Percentiles rank a stretch among this genome's conserved stretches.
These are phyloP conservation scores for Hygrophoropsis aurantiaca DNA, from an alignment of 768 basidiomycete species.

Conservation along the genomic window DNA sequence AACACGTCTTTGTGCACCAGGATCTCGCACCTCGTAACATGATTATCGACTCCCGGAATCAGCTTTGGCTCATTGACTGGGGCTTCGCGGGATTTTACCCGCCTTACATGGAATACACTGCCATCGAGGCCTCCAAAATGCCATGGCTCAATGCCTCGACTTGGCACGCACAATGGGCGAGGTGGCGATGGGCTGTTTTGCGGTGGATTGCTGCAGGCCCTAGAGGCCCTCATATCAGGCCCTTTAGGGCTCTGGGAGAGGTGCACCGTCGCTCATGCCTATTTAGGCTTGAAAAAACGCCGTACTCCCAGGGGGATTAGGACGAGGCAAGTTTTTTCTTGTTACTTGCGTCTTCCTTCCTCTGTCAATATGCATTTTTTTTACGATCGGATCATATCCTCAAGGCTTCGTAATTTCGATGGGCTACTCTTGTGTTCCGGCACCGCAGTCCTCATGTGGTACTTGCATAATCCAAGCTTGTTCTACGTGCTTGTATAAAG, in stretches of 20 bases:
- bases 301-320: neutral
- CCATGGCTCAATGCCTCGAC: neutral
- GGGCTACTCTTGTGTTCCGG: too few relatives aligned
- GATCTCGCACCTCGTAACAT: constrained; percentile 16
- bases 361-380: too few relatives aligned
- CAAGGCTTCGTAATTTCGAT: too few relatives aligned
- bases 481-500: too few relatives aligned
- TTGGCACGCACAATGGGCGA: neutral
- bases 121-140: constrained; percentile 4
- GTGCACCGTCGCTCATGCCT: constrained; percentile 2
- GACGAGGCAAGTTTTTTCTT: too few relatives aligned
- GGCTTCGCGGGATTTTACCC: constrained; percentile 16
- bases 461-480: too few relatives aligned
- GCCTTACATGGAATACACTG: constrained; percentile 11
- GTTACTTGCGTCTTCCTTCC: too few relatives aligned
- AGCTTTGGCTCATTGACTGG: constrained; percentile 20
- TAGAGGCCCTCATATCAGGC: neutral
- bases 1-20: constrained; percentile 10
- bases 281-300: neutral
- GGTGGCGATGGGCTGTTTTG: constrained; percentile 2
- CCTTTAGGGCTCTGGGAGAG: neutral
- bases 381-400: too few relatives aligned
- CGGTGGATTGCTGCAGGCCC: constrained; percentile 1
- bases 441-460: too few relatives aligned
- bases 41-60: constrained; percentile 7